Evolutionary conservation across 768 basidiomycete genomes (phyloP).

Genomic region (Mycena epipterygia): DNA sequence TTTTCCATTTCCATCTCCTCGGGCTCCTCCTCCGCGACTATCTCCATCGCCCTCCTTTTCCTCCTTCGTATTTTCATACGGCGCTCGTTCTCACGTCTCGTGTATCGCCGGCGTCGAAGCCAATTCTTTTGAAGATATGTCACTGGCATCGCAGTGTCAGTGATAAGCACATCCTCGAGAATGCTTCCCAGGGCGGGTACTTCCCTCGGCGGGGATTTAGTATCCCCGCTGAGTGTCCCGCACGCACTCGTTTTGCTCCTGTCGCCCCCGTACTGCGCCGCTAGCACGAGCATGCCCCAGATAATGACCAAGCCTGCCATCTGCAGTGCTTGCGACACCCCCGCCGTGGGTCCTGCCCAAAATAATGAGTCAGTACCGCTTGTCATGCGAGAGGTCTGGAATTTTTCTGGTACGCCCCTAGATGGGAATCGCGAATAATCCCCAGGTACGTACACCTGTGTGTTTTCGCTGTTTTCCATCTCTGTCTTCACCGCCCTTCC

Average conservation of each 20-base stretch:
- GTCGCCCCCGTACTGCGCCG: constrained; percentile 18
- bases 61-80: not conserved
- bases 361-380: not conserved
- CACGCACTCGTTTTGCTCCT: not conserved
- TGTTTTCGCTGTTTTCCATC: constrained; percentile 7
- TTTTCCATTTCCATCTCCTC: not conserved
- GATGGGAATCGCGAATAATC: constrained; percentile 13
- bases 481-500: not conserved
- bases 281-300: constrained; percentile 12
- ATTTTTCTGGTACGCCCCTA: constrained; percentile 19
- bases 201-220: constrained; percentile 25
- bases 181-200: constrained; percentile 5
- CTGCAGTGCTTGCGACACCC: not conserved
- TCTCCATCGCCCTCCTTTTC: not conserved
- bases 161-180: not conserved
- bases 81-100: constrained; percentile 1
- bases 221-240: constrained; percentile 23
- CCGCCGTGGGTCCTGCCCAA: not conserved
- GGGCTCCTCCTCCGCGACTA: not conserved
- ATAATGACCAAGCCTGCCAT: not conserved
- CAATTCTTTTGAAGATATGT: not conserved
- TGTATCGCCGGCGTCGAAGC: not conserved
- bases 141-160: constrained; percentile 12
- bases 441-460: constrained; percentile 12
- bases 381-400: not conserved